These are phyloP conservation scores for Xanthoconium stramineum DNA, from an alignment of 768 basidiomycete genomes.

Conservation along the genomic window DNA sequence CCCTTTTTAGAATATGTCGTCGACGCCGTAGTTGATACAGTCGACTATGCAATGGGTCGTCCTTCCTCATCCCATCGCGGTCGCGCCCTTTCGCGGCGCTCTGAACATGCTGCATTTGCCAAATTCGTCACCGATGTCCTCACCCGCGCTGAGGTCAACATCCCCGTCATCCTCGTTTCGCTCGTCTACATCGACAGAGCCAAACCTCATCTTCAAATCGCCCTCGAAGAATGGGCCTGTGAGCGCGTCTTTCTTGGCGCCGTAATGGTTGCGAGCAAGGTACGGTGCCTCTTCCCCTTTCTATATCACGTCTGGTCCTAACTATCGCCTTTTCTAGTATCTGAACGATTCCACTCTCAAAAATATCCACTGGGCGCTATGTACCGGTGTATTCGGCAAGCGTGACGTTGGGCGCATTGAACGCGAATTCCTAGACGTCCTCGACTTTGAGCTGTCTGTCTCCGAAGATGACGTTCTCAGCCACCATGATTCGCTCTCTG, in stretches of 20 bases:
- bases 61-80: constrained; percentile 54
- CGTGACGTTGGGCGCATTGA: constrained; percentile 79
- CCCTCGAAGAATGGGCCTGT: constrained; percentile 80
- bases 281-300: constrained; percentile 31
- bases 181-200: constrained; percentile 78
- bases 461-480: constrained; percentile 60
- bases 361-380: constrained; percentile 89
- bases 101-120: constrained; percentile 56
- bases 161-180: constrained; percentile 63
- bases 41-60: constrained; percentile 73
- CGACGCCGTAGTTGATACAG: constrained; percentile 66
- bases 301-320: constrained; percentile 5
- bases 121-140: constrained; percentile 68
- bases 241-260: constrained; percentile 91
- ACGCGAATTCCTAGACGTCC: constrained; percentile 76
- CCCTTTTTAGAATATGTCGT: constrained; percentile 59
- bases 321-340: constrained; percentile 44
- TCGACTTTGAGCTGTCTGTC: constrained; percentile 70
- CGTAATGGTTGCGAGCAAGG: constrained; percentile 85
- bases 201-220: constrained; percentile 76
- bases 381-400: constrained; percentile 79
- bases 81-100: constrained; percentile 42
- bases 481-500: constrained; percentile 37
- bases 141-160: constrained; percentile 68
- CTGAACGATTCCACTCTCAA: constrained; percentile 87